Evolutionary conservation across 148 eudicot genomes (phyloP), one percentile per base, ranked within the genome.

Genomic region (Tetragonia tetragonoides): DNA sequence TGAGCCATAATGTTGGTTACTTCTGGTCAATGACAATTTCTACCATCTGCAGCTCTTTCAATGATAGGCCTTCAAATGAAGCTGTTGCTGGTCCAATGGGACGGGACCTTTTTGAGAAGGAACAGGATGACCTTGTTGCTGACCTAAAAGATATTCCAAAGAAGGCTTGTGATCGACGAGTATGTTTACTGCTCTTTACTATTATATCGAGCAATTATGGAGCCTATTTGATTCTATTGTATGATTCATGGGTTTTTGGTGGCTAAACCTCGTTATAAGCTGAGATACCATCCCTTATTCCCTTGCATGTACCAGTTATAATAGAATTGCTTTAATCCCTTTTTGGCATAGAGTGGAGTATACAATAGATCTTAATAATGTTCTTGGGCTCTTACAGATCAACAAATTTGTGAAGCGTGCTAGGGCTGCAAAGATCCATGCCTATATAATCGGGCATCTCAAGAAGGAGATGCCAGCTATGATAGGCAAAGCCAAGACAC

Each of bases 381-480:
- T 21, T 60, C 15, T 44, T 18, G 16, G 38, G 38, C 61, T 57
- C 54, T 59, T 11, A 41, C 87, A 93, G 98, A 91, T 93, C 69
- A 93, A 93, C 76, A 94, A 93, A 79, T 93, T 91, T 80, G 97
- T 93, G 66, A 93, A 93, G 82, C 95, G 97, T 34, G 91, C 97
- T n/a, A 85, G 97, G 82, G 95, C 97, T 71, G 95, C 93, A 20
- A 91, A 89, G 85, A 93, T 93, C 60, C 96, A 91, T 73, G 95
- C 97, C 28, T 86, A 88, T 72, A 93, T 93, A n/a, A 85, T 93
- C 28, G 85, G 97, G 69, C 97, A 93, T 68, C 87, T 93, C 46
- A 93, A 88, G 44, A 93, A 91, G 80, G 95, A 93, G 87, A 93
- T 93, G 98, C 98, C 98, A 4, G 83, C 89, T 17, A 54, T 91